Evolutionary conservation across 768 basidiomycete genomes (phyloP), one percentile per base, ranked within the genome.

Genomic region (Phallus indusiatus): DNA sequence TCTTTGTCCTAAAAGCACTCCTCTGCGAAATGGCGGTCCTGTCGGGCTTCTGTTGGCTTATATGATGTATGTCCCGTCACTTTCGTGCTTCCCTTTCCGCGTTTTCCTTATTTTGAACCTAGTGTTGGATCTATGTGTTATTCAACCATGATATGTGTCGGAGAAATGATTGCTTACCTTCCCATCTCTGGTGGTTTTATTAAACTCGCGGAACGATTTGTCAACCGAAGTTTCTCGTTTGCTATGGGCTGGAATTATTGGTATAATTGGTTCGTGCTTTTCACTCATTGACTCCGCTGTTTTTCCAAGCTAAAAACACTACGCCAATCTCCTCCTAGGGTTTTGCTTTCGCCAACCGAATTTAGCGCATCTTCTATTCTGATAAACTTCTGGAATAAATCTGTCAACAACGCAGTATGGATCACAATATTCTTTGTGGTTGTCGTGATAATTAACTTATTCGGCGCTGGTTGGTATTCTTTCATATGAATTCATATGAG

Each of bases 121-220:
- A 54, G 56, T 22, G 56, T 91, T 70, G 88, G 88, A 10, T 72
- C 81, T 0, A 81, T 90, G 54, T 87, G 86, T 61, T 84, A 81
- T 67, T 74, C 76, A 20, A 84, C 87, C 64, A 90, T 90, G 88
- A 61, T 73, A 18, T 70, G 69, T 17, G 64, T 67, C 1, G 82
- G 84, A 8, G 85, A 86, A 72, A 86, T 88, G 89, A 67, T 91
- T 50, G 81, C 88, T 0, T 91, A 77, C 69, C 77, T 92, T 5
- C 90, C 90, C 0, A 77, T 92, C 53, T 77, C 87, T 24, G 90
- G 90, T 59, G 90, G 82, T 47, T 88, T 90, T 64, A 90, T 91
- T 70, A 88, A 77, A 61, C 72, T 92, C 17, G 84, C 90, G 0
- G 89, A 86, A 68, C 86, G 90, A 34, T 93, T 92, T 65, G 84